Evolutionary conservation across 148 eudicot genomes (phyloP).

Genomic region (Fallopia convolvulus): DNA sequence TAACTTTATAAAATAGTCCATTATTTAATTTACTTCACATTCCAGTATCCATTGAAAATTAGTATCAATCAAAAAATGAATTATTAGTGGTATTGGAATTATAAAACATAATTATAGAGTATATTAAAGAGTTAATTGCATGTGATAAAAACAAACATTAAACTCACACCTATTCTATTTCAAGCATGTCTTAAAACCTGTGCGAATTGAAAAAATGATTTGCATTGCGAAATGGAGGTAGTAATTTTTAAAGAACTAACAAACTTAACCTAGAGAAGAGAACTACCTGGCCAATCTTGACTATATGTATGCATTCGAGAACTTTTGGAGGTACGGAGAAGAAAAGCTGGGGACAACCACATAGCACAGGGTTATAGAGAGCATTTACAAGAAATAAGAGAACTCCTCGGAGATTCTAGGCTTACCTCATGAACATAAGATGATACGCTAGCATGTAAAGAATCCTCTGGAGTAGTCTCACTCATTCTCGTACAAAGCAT

Average conservation of each 20-base stretch:
- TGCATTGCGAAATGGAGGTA: no score
- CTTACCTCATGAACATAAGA: slow-evolving; percentile 64
- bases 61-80: no score
- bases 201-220: no score
- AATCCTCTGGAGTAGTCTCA: slow-evolving; percentile 24
- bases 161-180: no score
- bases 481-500: slow-evolving; percentile 64
- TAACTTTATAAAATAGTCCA: no score
- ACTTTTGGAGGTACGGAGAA: slow-evolving; percentile 44
- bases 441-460: slow-evolving; percentile 24
- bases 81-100: no score
- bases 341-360: slow-evolving; percentile 49
- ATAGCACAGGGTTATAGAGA: background rate
- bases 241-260: background rate
- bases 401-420: background rate
- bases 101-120: no score
- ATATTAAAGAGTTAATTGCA: no score
- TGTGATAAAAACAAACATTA: no score
- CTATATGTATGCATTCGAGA: slow-evolving; percentile 48
- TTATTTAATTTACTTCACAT: no score
- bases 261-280: background rate
- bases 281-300: slow-evolving; percentile 82
- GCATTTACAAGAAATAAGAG: background rate
- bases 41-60: no score
- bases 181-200: no score